These are phyloP conservation scores for Phytopythium chamaehyphon DNA, from an alignment of 352 stramenopile genomes.

Conservation along the genomic window DNA sequence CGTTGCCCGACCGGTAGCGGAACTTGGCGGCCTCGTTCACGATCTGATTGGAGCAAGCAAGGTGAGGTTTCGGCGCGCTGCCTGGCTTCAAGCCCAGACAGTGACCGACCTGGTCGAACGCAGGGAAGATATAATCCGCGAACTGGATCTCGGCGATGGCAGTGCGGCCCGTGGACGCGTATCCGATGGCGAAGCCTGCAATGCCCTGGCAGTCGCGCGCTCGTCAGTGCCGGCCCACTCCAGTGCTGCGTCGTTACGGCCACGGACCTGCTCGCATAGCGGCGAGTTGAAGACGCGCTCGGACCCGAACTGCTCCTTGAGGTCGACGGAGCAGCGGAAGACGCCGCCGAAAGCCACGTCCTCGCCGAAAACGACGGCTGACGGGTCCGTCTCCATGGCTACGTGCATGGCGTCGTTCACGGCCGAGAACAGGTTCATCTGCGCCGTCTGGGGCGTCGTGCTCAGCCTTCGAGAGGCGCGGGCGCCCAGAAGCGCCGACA, in stretches of 20 bases:
- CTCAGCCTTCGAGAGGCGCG: background rate
- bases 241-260: background rate
- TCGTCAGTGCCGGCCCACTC: background rate
- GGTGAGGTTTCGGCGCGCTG: too few relatives aligned
- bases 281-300: slow-evolving; percentile 97
- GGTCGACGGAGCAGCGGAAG: slow-evolving; percentile 95
- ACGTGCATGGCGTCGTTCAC: slow-evolving; percentile 92
- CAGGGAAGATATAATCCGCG: slow-evolving; percentile 98
- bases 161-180: slow-evolving; percentile 93
- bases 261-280: slow-evolving; percentile 89
- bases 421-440: slow-evolving; percentile 93
- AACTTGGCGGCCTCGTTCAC: slow-evolving; percentile 99
- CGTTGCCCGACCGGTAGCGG: slow-evolving; percentile 95
- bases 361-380: slow-evolving; percentile 95
- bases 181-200: slow-evolving; percentile 96
- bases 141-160: slow-evolving; percentile 98
- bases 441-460: slow-evolving; percentile 29
- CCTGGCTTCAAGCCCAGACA: background rate
- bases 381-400: slow-evolving; percentile 86
- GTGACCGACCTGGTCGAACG: slow-evolving; percentile 81
- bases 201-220: slow-evolving; percentile 33
- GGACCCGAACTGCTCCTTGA: slow-evolving; percentile 92
- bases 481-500: background rate
- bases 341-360: slow-evolving; percentile 98
- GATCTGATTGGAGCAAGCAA: slow-evolving; percentile 60